Evolutionary conservation across 2,329 filamentous ascomycete genomes (phyloP).

Genomic region (Alternaria ventricosa): DNA sequence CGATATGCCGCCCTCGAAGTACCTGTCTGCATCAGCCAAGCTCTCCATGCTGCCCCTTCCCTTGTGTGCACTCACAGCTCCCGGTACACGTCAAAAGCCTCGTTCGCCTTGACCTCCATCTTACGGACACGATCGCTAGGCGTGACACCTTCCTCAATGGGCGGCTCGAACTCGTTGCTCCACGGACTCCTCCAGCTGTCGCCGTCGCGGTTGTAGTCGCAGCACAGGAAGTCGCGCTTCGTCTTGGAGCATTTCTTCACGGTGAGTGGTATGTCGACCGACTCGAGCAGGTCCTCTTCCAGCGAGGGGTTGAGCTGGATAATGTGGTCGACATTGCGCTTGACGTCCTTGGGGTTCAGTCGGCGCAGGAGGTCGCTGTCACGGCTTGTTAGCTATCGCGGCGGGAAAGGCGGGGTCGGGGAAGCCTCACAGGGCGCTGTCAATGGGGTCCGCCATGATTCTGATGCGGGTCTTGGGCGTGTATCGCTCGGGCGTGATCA

Average conservation of each 20-base stretch:
- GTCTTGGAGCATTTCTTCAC: constrained; percentile 85
- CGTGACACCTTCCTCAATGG: constrained; percentile 81
- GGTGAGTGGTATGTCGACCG: constrained; percentile 92
- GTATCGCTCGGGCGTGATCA: constrained; percentile 21
- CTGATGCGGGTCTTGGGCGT: background rate
- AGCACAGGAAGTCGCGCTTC: constrained; percentile 94
- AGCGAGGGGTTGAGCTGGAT: constrained; percentile 88
- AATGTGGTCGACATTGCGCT: constrained; percentile 85
- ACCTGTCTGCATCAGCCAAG: constrained; percentile 55
- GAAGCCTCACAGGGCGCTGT: constrained; percentile 73
- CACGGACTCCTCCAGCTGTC: constrained; percentile 98
- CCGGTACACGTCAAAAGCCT: constrained; percentile 95
- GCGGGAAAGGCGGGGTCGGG: background rate
- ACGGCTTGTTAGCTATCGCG: constrained; percentile 14
- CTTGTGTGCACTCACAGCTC: constrained; percentile 67
- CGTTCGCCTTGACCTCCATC: constrained; percentile 93
- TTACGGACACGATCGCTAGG: constrained; percentile 89
- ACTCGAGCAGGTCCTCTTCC: constrained; percentile 96
- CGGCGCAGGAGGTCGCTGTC: constrained; percentile 94
- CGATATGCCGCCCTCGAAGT: constrained; percentile 94
- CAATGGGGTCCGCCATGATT: constrained; percentile 52
- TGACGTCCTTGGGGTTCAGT: constrained; percentile 91
- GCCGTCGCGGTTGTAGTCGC: constrained; percentile 99
- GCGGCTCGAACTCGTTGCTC: constrained; percentile 97
- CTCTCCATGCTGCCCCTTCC: background rate